Conservation (phyloP, 345 rosid species). For the Aethionema arabicum region DNA sequence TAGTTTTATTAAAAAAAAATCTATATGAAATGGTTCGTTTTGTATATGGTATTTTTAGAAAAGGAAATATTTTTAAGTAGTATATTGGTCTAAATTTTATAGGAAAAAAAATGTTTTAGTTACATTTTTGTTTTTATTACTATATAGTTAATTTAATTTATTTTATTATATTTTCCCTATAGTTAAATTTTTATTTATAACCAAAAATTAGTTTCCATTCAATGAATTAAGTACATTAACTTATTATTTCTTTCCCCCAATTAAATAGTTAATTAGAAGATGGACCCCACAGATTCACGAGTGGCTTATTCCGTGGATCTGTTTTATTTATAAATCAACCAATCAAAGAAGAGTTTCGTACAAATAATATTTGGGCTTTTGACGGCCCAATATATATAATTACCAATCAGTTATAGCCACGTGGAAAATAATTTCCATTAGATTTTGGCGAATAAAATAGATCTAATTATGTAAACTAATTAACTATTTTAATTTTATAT, state of each 20-base stretch:
- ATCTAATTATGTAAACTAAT: not conserved
- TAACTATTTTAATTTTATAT: too few species aligned
- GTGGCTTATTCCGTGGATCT: conserved; percentile 17
- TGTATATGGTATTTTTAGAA: too few species aligned
- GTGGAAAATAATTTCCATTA: not conserved
- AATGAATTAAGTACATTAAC: too few species aligned
- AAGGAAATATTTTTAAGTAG: too few species aligned
- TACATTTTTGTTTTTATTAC: too few species aligned
- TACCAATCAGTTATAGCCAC: conserved; percentile 22
- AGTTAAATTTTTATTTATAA: not conserved
- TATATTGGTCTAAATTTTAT: too few species aligned
- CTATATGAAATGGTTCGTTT: too few species aligned
- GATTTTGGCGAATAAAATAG: not conserved
- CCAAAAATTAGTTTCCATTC: too few species aligned
- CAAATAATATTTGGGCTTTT: conserved; percentile 28
- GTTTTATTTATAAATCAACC: conserved; percentile 24
- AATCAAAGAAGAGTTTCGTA: conserved; percentile 22
- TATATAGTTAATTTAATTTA: too few species aligned
- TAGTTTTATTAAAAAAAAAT: conserved; percentile 1
- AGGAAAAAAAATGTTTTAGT: too few species aligned
- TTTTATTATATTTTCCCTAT: too few species aligned
- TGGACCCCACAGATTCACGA: conserved; percentile 17
- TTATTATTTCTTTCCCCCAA: too few species aligned
- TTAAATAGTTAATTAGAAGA: not conserved
- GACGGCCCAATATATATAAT: conserved; percentile 7